Evolutionary conservation across 148 eudicot genomes (phyloP), one percentile per base, ranked within the genome.

Genomic region (Drosera capensis): DNA sequence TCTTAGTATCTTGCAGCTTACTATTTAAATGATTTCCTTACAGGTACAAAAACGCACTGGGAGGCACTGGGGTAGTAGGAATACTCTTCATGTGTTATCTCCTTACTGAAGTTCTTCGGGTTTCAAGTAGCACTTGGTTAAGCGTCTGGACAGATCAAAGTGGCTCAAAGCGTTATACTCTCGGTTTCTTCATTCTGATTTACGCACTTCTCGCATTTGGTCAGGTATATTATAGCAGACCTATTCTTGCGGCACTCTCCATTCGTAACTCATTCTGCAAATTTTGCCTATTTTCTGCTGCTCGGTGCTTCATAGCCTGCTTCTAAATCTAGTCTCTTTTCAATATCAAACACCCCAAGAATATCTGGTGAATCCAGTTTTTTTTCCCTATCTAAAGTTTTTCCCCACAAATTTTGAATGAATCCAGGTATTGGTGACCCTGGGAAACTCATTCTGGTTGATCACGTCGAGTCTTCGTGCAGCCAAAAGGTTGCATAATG

Each of bases 91-190:
- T 51, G 54, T 79, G 82, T 62, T 79, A 79, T 51, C 54, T 51
- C 41, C 64, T 64, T 31, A 80, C 82, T 14, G 88, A 80, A 64
- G 63, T 70, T 42, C 79, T 80, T 23, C 71, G 88, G 40, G 57
- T 79, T 55, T 69, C 59, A 22, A 79, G 87, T 54, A 79, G 87
- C 71, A 79, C 82, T 30, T 79, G 87, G 87, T 55, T 79, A 56
- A 70, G 87, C 57, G 50, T 55, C 34, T 80, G 88, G 88, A 80
- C 82, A 37, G 65, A 75, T 51, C 63, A 67, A 60, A 67, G 88
- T 57, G 54, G 54, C 40, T 61, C 74, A 23, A 53, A 31, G 45
- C 47, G 55, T 57, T 63, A 58, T 25, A 50, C 46, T 45, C 68
- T 75, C 25, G 74, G 77, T 40, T 75, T 60, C 61, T 75, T 65